A percentile compares a stretch with the other conserved stretches of the same genome.
Evolutionary conservation across 805 yeast genomes (phyloP).

Genomic region (Suhomyces kilbournensis): DNA sequence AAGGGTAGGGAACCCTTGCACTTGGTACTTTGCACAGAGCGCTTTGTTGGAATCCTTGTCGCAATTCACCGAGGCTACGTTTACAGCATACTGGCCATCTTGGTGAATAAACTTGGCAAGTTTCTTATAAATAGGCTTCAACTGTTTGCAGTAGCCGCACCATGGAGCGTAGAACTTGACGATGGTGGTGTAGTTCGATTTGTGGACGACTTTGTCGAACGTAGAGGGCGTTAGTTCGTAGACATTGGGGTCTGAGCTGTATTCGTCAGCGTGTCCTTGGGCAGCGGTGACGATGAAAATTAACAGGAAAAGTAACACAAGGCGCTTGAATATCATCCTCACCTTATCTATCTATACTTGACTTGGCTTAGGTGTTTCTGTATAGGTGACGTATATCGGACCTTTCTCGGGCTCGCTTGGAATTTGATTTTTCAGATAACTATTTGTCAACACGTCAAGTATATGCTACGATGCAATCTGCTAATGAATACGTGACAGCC

Average conservation of each 20-base stretch:
- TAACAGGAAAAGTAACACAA: slow-evolving; percentile 3
- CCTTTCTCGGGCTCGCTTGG: neutral
- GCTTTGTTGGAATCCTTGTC: slow-evolving; percentile 64
- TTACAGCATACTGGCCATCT: slow-evolving; percentile 44
- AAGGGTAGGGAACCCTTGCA: slow-evolving; percentile 83
- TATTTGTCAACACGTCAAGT: neutral
- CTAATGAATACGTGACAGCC: neutral
- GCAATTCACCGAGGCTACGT: slow-evolving; percentile 85
- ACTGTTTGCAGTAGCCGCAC: slow-evolving; percentile 90
- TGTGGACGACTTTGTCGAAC: slow-evolving; percentile 64
- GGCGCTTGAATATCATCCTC: slow-evolving; percentile 3
- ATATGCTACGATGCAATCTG: neutral
- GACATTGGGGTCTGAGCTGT: slow-evolving; percentile 43
- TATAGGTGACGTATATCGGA: neutral
- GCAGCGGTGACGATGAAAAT: slow-evolving; percentile 6
- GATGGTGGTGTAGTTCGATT: slow-evolving; percentile 73
- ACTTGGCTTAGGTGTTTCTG: neutral
- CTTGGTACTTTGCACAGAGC: slow-evolving; percentile 61
- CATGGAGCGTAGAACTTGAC: slow-evolving; percentile 96
- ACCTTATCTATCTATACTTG: neutral
- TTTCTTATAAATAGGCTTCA: slow-evolving; percentile 62
- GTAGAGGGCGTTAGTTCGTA: slow-evolving; percentile 54
- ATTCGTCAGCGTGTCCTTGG: slow-evolving; percentile 28
- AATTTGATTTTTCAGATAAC: neutral
- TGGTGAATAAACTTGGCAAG: slow-evolving; percentile 59